phyloP scores from a whole-genome alignment of 1,139 yeast species.

The Kurtzmaniella natalensis region DNA sequence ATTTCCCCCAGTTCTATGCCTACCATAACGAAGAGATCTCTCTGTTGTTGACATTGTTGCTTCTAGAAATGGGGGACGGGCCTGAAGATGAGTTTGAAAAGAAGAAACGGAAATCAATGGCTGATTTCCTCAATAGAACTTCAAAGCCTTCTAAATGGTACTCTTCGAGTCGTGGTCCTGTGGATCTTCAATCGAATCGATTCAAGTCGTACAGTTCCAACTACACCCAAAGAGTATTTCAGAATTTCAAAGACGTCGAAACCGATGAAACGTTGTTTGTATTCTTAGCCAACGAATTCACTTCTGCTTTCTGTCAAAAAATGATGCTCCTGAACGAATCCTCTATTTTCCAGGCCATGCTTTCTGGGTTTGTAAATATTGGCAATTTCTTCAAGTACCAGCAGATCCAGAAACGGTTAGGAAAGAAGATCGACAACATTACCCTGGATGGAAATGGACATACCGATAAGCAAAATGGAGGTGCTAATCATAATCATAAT shows the following conservation, averaged over 20 bases:
- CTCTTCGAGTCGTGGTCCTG: not conserved
- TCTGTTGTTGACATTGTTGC: slow-evolving; percentile 47
- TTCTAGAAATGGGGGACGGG: slow-evolving; percentile 19
- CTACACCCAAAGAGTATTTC: slow-evolving; percentile 35
- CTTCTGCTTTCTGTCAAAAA: slow-evolving; percentile 62
- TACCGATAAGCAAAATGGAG: slow-evolving; percentile 11
- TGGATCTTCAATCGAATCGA: slow-evolving; percentile 13
- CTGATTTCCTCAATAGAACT: not conserved
- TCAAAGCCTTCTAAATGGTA: no score
- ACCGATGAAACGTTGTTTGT: slow-evolving; percentile 27
- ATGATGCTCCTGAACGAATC: slow-evolving; percentile 66
- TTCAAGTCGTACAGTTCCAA: slow-evolving; percentile 19
- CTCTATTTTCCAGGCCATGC: slow-evolving; percentile 59
- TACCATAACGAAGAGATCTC: slow-evolving; percentile 43
- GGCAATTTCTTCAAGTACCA: slow-evolving; percentile 69
- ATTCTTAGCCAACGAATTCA: slow-evolving; percentile 47
- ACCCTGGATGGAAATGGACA: not conserved
- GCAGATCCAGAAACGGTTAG: slow-evolving; percentile 36
- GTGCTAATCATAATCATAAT: not conserved
- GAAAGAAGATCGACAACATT: slow-evolving; percentile 11
- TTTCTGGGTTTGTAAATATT: slow-evolving; percentile 69
- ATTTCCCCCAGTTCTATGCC: slow-evolving; percentile 45
- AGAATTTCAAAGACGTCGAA: slow-evolving; percentile 37
- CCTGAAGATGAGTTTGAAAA: slow-evolving; percentile 6
- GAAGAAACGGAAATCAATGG: not conserved